Base-by-base conservation (phyloP, 1,284 basidiomycete genomes). In the Neonothopanus nambi region DNA sequence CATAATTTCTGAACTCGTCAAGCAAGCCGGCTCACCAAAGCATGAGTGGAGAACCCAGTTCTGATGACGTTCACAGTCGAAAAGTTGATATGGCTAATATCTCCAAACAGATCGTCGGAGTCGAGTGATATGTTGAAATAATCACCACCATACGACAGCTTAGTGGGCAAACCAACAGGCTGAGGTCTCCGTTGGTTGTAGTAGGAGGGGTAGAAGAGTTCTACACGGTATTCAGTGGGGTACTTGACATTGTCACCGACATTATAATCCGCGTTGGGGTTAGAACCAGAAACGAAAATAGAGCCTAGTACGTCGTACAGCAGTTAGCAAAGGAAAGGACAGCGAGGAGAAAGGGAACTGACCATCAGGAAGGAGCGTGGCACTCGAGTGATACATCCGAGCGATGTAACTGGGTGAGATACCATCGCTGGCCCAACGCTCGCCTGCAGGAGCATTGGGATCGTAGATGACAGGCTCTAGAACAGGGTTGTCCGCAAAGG, bases 11-110 rank as follows among this genome's bases (percentile, higher is more conserved):
- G n/a, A n/a, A n/a, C n/a, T n/a, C n/a, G n/a, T n/a, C n/a, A n/a
- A n/a, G n/a, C n/a, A n/a, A n/a, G n/a, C n/a, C n/a, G n/a, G n/a
- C n/a, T 48, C 48, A 84, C 82, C 75, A 95, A 87, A 13, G 85
- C 81, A 73, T 95, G 93, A 1, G 92, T 95, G 2, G 89, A 89
- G 76, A 93, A 95, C 1, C 93, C 93, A 13, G 89, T 78, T 52
- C 93, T 81, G 65, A 95, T 82, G 58, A 96, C 67, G 41, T 92
- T 79, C n/a, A 91, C 90, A 51, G 79, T 82, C 41, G 90, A 80
- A 56, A 76, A 76, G 61, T 77, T 68, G 43, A 78, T 65, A 61
- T 81, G 81, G 17, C 71, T 63, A 21, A 75, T 68, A 57, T 82
- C 70, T 9, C 74, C 74, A 41, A 69, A 74, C 11, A 89, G 76